Base-by-base conservation (phyloP, 345 rosid genomes). In the Acer negundo region DNA sequence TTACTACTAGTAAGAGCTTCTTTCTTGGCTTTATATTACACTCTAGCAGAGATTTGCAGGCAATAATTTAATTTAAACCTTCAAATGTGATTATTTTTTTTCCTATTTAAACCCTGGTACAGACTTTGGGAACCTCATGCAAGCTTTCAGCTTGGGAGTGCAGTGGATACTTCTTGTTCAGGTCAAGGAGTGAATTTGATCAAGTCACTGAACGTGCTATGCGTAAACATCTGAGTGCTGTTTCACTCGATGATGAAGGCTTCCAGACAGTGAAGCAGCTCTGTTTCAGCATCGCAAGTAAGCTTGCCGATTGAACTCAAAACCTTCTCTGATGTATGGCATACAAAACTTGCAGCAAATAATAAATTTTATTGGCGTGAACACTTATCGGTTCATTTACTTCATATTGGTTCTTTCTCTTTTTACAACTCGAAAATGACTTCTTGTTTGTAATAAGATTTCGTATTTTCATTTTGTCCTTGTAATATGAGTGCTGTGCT, bases 111-210 rank as follows among this genome's bases (percentile, higher is more conserved):
- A 20, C 7, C 51, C 70, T 75, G 78, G 8, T 28, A 51, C 58
- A 31, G 76, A 56, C 78, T 53, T 19, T 31, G 20, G 62, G 81
- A 78, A 72, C 46, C 49, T 62, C 81, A 3, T 7, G 16, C 47
- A 44, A 71, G 64, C 72, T 85, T 72, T 83, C 83, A n/a, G 86
- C 86, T 16, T 82, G 83, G 83, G 86, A 81, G 59, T 81, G 86
- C 76, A 77, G 81, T 69, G 88, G 88, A 31, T 85, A 83, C 73
- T 83, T 79, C 64, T 62, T 62, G 73, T 83, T 79, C 68, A 72
- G 49, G 75, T 71, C 80, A 46, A 85, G 75, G 56, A 62, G 19
- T 72, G 84, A 83, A 79, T 85, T 78, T 23, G 76, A 83, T 74
- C 74, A 74, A 74, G 84, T 77, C 24, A 80, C 76, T 0, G 88